These are phyloP conservation scores for Daucus carota DNA, from an alignment of 129 eudicot species.

Conservation along the genomic window DH1_v3.0 NC_030385.2:45514001-45514500, in stretches of 20 bases:
- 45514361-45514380: neutral
- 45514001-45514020: no score
- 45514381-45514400: neutral
- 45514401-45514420: neutral
- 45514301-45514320: conserved; percentile 19
- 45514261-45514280: conserved; percentile 90
- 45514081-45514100: no score
- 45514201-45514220: conserved; percentile 67
- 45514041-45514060: no score
- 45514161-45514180: conserved; percentile 96
- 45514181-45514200: conserved; percentile 71
- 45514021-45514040: no score
- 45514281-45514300: conserved; percentile 28
- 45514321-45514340: conserved; percentile 21
- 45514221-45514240: conserved; percentile 76
- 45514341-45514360: neutral
- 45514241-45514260: conserved; percentile 96
- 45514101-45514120: no score
- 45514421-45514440: neutral
- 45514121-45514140: conserved; percentile 28
- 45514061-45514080: no score
- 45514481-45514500: conserved; percentile 36
- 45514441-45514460: conserved; percentile 9
- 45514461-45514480: conserved; percentile 19
- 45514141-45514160: conserved; percentile 99